Evolutionary conservation across 306 rosid species (phyloP), one percentile per base, ranked within the genome.

Genomic region (Cicer judaicum): DNA sequence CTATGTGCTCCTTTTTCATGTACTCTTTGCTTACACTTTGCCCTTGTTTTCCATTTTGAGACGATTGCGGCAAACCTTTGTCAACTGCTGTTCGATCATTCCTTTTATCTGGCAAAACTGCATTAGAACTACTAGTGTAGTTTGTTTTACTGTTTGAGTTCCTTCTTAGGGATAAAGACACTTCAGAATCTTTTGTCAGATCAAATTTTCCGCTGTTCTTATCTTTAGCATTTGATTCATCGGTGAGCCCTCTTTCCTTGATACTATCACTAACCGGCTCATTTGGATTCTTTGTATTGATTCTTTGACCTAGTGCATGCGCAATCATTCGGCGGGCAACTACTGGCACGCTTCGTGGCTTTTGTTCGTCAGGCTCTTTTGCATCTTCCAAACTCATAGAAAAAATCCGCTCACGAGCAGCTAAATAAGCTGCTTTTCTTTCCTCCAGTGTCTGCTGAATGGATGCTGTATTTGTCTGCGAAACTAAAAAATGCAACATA

Each of bases 321-420:
- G 98, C 95, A 81, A 94, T 94, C 99, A 94, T 94, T 67, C 99
- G 83, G 53, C 90, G 99, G 60, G 99, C 99, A 63, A 92, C 99
- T 74, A 83, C 92, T 10, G 98, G 98, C 74, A 67, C 86, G 55
- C 61, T 82, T 8, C 96, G 96, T 47, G 96, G 98, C 83, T 79
- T 89, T 82, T 73, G 92, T 78, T 80, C 86, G 60, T 79, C 15
- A 1, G 91, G 80, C 71, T 89, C 91, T 53, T 87, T 85, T 15
- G 16, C 83, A 5, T 82, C 91, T 47, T 86, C 92, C 77, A 78
- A 70, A 72, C 75, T 79, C 85, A 72, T 19, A 8, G 95, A 89
- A 82, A 92, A 92, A 73, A 95, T 92, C 72, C 99, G 85, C 81
- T 90, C 92, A 2, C 99, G 99, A 50, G 97, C 96, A 78, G 83